phyloP scores from a whole-genome alignment of 2,329 filamentous ascomycete species.

The Pestalotiopsis sp. region DNA sequence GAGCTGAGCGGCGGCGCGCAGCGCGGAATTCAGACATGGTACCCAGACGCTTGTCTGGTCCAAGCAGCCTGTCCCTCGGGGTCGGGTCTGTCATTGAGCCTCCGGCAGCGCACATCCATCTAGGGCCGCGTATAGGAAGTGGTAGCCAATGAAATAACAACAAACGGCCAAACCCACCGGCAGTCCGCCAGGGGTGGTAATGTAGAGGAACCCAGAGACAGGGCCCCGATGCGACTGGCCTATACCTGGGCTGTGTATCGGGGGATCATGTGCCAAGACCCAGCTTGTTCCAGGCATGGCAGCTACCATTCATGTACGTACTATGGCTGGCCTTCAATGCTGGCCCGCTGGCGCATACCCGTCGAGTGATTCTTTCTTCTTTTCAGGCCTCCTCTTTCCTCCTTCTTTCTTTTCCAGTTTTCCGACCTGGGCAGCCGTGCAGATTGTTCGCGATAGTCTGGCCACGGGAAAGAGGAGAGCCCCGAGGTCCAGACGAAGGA shows the following conservation, averaged over 20 bases:
- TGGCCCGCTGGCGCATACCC: no score
- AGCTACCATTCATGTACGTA: no score
- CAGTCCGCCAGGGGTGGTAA: background rate
- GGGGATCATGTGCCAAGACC: no score
- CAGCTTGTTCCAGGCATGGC: no score
- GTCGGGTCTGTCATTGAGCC: background rate
- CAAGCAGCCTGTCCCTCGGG: background rate
- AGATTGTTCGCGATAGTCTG: background rate
- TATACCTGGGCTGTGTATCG: background rate
- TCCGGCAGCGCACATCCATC: background rate
- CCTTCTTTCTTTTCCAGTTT: no score
- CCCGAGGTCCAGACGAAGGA: background rate
- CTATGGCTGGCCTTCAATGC: no score
- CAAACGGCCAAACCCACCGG: background rate
- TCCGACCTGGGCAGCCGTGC: no score
- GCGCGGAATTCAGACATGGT: background rate
- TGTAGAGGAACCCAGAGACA: background rate
- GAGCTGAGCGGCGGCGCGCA: background rate
- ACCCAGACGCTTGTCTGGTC: background rate
- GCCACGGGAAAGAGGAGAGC: background rate
- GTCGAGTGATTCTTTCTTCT: no score
- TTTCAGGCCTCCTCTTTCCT: no score
- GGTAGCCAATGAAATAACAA: background rate
- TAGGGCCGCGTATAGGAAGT: background rate
- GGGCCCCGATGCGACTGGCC: background rate